Percentiles rank a stretch among this genome's conserved stretches.
Conservation (phyloP, 2,329 filamentous ascomycete species). For the Arthrobotrys iridis region DNA sequence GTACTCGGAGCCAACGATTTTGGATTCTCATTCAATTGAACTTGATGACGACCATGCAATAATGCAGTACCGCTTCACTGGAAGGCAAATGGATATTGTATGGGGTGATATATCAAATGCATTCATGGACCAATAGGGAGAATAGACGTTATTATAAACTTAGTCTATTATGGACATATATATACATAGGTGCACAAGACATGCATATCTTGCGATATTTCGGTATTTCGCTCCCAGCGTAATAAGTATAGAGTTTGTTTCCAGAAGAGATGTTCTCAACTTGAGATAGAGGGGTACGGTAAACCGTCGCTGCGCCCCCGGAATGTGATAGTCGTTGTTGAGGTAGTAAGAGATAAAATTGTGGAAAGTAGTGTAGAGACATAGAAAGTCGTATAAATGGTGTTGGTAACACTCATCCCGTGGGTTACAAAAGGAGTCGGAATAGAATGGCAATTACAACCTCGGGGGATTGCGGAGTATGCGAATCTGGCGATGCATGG, state of each 20-base stretch:
- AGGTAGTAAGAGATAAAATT: background rate
- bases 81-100: no score
- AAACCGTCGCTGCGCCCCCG: background rate
- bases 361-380: constrained; percentile 4
- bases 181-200: no score
- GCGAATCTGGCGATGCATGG: background rate
- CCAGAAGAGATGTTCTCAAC: constrained; percentile 4
- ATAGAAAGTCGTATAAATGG: background rate
- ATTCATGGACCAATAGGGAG: no score
- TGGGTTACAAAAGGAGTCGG: background rate
- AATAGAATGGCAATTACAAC: background rate
- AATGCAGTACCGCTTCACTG: no score
- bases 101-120: no score
- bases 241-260: constrained; percentile 9
- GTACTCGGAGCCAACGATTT: no score
- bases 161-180: no score
- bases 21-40: no score
- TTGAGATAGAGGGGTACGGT: background rate
- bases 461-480: background rate
- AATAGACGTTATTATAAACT: no score
- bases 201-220: background rate
- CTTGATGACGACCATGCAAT: no score
- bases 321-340: background rate
- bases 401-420: background rate
- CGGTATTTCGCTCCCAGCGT: background rate